Percentiles rank a stretch among this genome's conserved stretches.
Evolutionary conservation across 2,329 filamentous ascomycete genomes (phyloP).

Genomic region (Tolypocladium inflatum): DNA sequence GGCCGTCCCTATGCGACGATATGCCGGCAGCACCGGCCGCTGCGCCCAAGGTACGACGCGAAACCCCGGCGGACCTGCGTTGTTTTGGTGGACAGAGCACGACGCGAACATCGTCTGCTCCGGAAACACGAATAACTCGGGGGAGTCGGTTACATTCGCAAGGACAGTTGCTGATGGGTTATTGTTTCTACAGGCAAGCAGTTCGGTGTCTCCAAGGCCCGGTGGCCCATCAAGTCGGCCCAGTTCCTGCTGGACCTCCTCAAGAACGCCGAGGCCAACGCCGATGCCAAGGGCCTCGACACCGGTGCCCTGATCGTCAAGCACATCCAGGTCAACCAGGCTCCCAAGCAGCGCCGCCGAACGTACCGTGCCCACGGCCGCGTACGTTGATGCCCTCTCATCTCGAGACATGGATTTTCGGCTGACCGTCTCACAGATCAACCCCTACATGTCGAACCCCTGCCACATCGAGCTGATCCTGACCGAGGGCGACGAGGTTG

Average conservation of each 20-base stretch:
- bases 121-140: not conserved
- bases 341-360: conserved; percentile 96
- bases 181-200: conserved; percentile 69
- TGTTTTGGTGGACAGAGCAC: not conserved
- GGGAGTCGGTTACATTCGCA: not conserved
- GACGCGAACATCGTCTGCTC: not conserved
- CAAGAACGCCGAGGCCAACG: conserved; percentile 95
- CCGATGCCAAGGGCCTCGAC: conserved; percentile 94
- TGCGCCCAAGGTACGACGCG: conserved; percentile 84
- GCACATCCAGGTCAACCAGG: conserved; percentile 99
- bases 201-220: conserved; percentile 94
- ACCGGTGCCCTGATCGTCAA: conserved; percentile 96
- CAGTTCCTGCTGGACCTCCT: conserved; percentile 96
- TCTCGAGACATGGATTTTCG: not conserved
- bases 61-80: not conserved
- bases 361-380: conserved; percentile 99
- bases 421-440: conserved; percentile 56
- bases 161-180: conserved; percentile 15
- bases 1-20: conserved; percentile 97
- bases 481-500: conserved; percentile 91
- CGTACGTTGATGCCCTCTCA: conserved; percentile 53
- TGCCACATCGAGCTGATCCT: conserved; percentile 99
- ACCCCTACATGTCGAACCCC: conserved; percentile 99
- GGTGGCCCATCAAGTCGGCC: conserved; percentile 99
- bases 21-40: conserved; percentile 90